Evolutionary conservation across 805 yeast genomes (phyloP).

Genomic region (Suhomyces sp.): DNA sequence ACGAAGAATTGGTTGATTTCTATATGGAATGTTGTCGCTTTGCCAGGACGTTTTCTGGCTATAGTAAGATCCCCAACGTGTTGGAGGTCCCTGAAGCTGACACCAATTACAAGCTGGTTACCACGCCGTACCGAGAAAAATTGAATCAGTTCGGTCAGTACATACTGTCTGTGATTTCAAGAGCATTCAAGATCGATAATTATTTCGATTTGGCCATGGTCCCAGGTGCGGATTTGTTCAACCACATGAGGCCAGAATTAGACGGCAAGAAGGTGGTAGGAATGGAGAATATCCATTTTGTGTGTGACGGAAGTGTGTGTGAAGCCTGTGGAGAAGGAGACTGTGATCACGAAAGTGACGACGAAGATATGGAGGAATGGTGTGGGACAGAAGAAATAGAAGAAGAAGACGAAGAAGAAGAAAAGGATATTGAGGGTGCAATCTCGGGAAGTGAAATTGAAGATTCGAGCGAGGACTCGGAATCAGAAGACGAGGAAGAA

Average conservation of each 20-base stretch:
- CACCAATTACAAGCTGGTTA: too few relatives aligned
- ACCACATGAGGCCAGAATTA: constrained; percentile 52
- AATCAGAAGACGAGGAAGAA: constrained; percentile 10
- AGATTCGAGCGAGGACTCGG: constrained; percentile 8
- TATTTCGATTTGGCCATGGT: constrained; percentile 75
- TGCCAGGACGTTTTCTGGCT: constrained; percentile 29
- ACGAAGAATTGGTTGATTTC: constrained; percentile 40
- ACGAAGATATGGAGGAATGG: constrained; percentile 14
- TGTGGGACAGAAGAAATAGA: constrained; percentile 20
- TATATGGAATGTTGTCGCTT: constrained; percentile 42
- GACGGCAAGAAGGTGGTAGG: constrained; percentile 13
- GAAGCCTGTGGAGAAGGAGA: constrained; percentile 25
- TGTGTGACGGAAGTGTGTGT: constrained; percentile 33
- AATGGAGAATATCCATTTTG: constrained; percentile 67
- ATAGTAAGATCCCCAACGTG: constrained; percentile 39
- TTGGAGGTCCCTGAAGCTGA: constrained; percentile 25
- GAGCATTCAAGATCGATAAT: constrained; percentile 80
- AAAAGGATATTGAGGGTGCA: constrained; percentile 14
- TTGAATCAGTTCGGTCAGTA: constrained; percentile 50
- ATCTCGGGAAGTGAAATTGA: constrained; percentile 12
- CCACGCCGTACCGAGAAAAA: too few relatives aligned
- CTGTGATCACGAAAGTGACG: constrained; percentile 22
- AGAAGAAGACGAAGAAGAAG: constrained; percentile 18
- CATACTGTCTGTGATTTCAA: constrained; percentile 63
- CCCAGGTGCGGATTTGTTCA: constrained; percentile 89